These are phyloP conservation scores for Sarcomyxa edulis DNA, from an alignment of 768 basidiomycete species.

Conservation along the genomic window DNA sequence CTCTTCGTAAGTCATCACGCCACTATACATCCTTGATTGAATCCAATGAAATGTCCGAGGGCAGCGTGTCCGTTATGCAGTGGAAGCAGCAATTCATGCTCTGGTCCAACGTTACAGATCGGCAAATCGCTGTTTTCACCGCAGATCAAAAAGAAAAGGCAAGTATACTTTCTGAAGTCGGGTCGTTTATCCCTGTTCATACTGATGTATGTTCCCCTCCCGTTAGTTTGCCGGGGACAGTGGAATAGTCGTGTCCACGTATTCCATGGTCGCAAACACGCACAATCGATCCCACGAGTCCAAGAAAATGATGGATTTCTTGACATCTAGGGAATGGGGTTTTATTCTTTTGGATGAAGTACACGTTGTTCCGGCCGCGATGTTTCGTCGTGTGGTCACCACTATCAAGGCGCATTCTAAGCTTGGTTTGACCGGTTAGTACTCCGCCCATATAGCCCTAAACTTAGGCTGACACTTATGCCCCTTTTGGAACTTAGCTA, in stretches of 20 bases:
- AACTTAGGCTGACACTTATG: constrained; percentile 1
- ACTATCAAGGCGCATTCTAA: constrained; percentile 99
- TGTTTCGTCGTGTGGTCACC: constrained; percentile 97
- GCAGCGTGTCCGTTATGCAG: constrained; percentile 91
- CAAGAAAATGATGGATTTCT: constrained; percentile 99
- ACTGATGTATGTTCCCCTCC: constrained; percentile 9
- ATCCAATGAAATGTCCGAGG: not conserved
- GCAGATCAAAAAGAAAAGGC: constrained; percentile 98
- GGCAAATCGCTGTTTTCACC: constrained; percentile 96
- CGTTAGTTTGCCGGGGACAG: constrained; percentile 90
- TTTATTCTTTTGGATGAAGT: constrained; percentile 98
- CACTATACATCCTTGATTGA: not conserved
- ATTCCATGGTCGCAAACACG: constrained; percentile 99
- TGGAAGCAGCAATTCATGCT: constrained; percentile 98
- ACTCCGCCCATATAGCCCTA: constrained; percentile 1
- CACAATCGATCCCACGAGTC: constrained; percentile 98
- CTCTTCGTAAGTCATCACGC: constrained; percentile 69
- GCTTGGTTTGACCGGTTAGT: constrained; percentile 87
- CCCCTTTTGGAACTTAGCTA: constrained; percentile 48
- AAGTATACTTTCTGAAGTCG: constrained; percentile 9
- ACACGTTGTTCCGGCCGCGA: constrained; percentile 97
- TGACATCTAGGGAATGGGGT: constrained; percentile 98
- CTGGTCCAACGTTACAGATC: constrained; percentile 97
- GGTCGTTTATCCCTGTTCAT: not conserved
- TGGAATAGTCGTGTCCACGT: constrained; percentile 97